Base-by-base conservation (phyloP, 495 filamentous ascomycete genomes). In the Neurospora cerealis region DNA sequence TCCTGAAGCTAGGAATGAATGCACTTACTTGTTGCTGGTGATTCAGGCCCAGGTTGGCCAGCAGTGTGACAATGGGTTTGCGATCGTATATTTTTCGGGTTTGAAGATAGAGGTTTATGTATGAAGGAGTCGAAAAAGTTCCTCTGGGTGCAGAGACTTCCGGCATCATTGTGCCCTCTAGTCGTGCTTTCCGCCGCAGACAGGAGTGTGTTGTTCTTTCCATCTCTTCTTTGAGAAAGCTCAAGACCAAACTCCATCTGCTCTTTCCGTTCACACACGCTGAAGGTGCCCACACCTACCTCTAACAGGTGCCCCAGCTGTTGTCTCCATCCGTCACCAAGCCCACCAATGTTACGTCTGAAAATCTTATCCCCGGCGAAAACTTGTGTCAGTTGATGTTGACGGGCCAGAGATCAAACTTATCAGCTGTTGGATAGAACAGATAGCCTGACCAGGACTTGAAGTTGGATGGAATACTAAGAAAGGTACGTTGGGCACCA, bases 101-200 rank as follows among this genome's bases (percentile, higher is more conserved):
- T 46, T 3, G 0, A n/a, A 44, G 42, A n/a, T 0, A 19, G 10
- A 2, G 9, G 9, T n/a, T n/a, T n/a, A n/a, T n/a, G n/a, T n/a
- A n/a, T 44, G 42, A 3, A 10, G 4, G 19, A n/a, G 19, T n/a
- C 19, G 8, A 8, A 46, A 46, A 1, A 10, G 2, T n/a, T 21
- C 19, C 19, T 21, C 19, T 17, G 15, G 39, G 15, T 21, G 19
- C 19, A 46, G 42, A 46, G 42, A 24, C 13, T 54, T 54, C 4
- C 46, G 13, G 46, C 21, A 54, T n/a, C n/a, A n/a, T n/a, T n/a
- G n/a, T n/a, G n/a, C n/a, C n/a, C n/a, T n/a, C n/a, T n/a, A n/a
- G n/a, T n/a, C n/a, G 21, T 54, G 46, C 46, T 54, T 54, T 54
- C 11, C 46, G 2, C 4, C n/a, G 4, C 4, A 24, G 4, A 6